Evolutionary conservation across 768 basidiomycete genomes (phyloP), one percentile per base, ranked within the genome.

Genomic region (Termitomyces sp.): DNA sequence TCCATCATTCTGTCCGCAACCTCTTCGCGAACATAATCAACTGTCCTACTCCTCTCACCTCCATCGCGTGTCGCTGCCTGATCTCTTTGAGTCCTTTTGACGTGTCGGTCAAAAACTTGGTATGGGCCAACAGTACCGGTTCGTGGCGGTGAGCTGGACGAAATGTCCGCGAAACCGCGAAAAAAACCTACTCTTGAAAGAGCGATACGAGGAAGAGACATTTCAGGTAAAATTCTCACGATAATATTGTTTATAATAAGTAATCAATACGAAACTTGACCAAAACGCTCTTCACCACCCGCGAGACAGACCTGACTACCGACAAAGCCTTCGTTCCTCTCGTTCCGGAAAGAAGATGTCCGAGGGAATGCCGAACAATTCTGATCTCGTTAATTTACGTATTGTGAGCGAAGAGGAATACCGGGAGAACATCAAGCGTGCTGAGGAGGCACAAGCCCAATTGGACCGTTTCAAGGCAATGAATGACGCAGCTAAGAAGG

Each of bases 21-120:
- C 69, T 96, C 96, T 57, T 93, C 83, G 44, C 93, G 83, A 31
- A 99, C 76, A 72, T 98, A 98, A 77, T 99, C 96, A 6, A 95
- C 93, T 0, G 85, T 83, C 66, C 84, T 79, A 65, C 91, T 94
- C 33, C 78, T 76, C 24, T 73, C 71, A 20, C 88, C 87, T 48
- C 74, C 78, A 57, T 86, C 77, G 58, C 78, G 74, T 54, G 71
- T 63, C 4, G 85, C 90, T 0, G 93, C 88, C 13, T 85, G 75
- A 69, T 98, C 87, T 65, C 82, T 86, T 73, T 98, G 95, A 7
- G 83, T 67, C 42, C 74, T 78, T 72, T 98, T 98, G 8, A 77
- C 85, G 47, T 78, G 72, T 37, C 95, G 85, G 72, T 98, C 95
- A 67, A 98, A 98, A 7, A 98, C 86, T 68, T 87, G 79, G 69